Base-by-base conservation (phyloP, 2,329 filamentous ascomycete species). In the Ramichloridium luteum region DNA sequence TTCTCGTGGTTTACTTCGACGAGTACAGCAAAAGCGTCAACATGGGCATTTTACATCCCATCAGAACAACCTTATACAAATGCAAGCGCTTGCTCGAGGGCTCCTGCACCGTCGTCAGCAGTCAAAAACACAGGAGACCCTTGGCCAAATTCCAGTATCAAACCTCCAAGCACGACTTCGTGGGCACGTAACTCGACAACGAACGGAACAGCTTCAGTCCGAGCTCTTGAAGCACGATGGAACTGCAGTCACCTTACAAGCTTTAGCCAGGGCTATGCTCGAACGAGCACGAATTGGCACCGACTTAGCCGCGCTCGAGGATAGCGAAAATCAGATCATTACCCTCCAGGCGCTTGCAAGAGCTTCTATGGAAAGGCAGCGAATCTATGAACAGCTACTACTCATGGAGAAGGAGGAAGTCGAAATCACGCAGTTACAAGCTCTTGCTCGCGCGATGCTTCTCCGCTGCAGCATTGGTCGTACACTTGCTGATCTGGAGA, bases 381-480 rank as follows among this genome's bases (percentile, higher is more conserved):
- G 70, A 27, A 70, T 79, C 20, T 59, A 62, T 28, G 62, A 67
- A 2, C 65, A 88, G 27, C 67, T 93, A 10, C 71, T 77, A 11
- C 69, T 80, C 25, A 70, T 96, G 15, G 63, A 75, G 31, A 72
- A 74, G 2, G 72, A 82, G 44, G 73, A 78, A 22, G 64, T 73
- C 0, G 70, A 76, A 38, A 71, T 86, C 23, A 60, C 74, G 14
- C 61, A 74, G 17, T 64, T 94, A 2, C 90, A 98, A 56, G 74
- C 75, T 16, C 61, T 86, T 5, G 68, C 75, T 17, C 74, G 88
- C 37, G 86, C 83, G 1, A 81, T 92, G 68, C 67, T 93, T 41
- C 63, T 81, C 25, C 75, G 90, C 28, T 70, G 74, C 28, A 68
- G 78, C 15, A 68, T 96, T 30, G 84, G 80, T 12, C 70, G 74